Base-by-base conservation (phyloP, 768 basidiomycete species). In the Amanita pallidorosea region DNA sequence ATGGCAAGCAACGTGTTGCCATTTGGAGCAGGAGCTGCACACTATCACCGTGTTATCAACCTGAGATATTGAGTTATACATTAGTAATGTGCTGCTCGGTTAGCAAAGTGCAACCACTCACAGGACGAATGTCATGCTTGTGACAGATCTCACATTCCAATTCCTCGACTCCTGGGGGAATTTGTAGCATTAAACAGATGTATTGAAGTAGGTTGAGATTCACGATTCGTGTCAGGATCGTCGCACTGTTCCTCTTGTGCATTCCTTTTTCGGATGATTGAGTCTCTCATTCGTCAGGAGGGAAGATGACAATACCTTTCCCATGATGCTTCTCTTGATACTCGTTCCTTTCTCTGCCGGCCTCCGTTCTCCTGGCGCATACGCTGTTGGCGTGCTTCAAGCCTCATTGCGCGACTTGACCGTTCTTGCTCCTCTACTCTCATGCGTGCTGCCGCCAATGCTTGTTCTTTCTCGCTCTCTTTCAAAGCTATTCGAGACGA, bases 1-100 rank as follows among this genome's bases (percentile, higher is more conserved):
- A 59, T 94, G 89, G 59, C 93, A 96, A 18, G 70, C 61, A 31
- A 88, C 88, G 58, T 96, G 93, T 58, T 95, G 93, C 93, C 92
- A 96, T 63, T 81, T 81, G 12, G 73, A 76, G 64, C 93, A 96
- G 25, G 66, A 61, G 20, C 86, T 88, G 60, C 93, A 89, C 61
- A 91, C 78, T 67, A 95, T 75, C 3, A 86, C 81, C 9, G 72
- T 68, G 9, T 82, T 85, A 54, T 90, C 89, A 54, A 92, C 88
- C 91, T 93, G 54, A 8, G 33, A 33, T 33, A 13, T 47, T 56
- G 37, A 44, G 58, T 36, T 37, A 57, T 53, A 31, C 47, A 27
- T 49, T 17, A 38, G 49, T 17, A 27, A 8, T 35, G 9, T 35
- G 18, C 35, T 18, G n/a, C 9, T 34, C n/a, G 36, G 11, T 36